These are phyloP conservation scores for Cardamine resedifolia DNA, from an alignment of 345 rosid genomes.

Conservation along the genomic window DNA sequence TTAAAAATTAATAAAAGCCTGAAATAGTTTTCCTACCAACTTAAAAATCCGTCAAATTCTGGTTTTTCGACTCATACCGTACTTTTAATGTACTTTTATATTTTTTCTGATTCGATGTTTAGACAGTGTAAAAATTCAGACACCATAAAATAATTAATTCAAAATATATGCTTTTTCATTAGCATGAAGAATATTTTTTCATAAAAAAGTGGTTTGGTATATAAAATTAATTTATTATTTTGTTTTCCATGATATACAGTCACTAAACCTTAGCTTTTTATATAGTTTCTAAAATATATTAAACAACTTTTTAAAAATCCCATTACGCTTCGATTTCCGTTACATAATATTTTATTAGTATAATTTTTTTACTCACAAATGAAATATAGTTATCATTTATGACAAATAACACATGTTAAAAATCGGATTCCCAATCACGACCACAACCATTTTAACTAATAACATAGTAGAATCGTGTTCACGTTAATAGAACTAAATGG, in stretches of 20 bases:
- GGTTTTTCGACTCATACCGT: background rate
- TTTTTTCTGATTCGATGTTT: background rate
- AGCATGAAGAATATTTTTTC: background rate
- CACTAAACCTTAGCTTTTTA: background rate
- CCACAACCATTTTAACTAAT: no score
- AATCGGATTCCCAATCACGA: no score
- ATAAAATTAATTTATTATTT: background rate
- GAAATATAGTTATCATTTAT: no score
- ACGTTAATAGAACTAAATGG: no score
- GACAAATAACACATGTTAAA: no score
- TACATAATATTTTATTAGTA: background rate
- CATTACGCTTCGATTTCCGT: background rate
- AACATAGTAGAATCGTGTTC: no score
- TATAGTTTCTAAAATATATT: background rate
- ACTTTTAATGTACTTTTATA: background rate
- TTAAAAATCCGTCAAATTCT: slow-evolving; percentile 11
- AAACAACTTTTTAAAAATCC: background rate
- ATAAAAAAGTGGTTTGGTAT: background rate
- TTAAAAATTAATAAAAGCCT: background rate
- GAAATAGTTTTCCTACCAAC: slow-evolving; percentile 11
- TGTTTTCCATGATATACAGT: background rate
- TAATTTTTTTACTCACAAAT: no score
- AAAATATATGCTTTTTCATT: background rate
- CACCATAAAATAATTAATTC: background rate
- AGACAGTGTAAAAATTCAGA: background rate